A percentile compares a stretch with the other conserved stretches of the same genome.
Evolutionary conservation across 1,139 yeast genomes (phyloP).

Genomic region (Yamadazyma aaseri): DNA sequence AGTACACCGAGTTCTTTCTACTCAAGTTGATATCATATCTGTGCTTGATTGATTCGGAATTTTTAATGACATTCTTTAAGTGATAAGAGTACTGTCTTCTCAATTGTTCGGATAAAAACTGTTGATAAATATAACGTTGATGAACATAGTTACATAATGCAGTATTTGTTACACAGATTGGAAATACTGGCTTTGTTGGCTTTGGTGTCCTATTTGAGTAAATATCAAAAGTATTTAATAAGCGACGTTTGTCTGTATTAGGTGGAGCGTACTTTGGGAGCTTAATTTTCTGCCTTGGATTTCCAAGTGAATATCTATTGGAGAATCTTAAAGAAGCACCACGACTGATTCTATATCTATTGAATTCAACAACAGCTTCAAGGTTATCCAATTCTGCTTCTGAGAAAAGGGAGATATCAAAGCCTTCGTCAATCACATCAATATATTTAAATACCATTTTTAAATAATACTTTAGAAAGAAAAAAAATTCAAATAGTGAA

Average conservation of each 20-base stretch:
- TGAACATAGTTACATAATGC: constrained; percentile 24
- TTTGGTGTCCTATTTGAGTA: background rate
- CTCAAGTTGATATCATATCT: constrained; percentile 8
- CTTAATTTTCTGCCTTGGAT: background rate
- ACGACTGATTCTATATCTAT: constrained; percentile 5
- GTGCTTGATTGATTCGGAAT: constrained; percentile 8
- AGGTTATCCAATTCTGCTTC: constrained; percentile 6
- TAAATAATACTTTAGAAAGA: background rate
- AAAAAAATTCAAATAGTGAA: background rate
- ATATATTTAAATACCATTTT: constrained; percentile 5
- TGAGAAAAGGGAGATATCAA: constrained; percentile 14
- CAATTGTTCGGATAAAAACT: constrained; percentile 7
- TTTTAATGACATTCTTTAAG: constrained; percentile 1
- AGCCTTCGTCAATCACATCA: constrained; percentile 16
- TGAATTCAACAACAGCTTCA: constrained; percentile 5
- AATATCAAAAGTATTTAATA: constrained; percentile 2
- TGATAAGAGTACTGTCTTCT: constrained; percentile 9
- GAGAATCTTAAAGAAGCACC: constrained; percentile 6
- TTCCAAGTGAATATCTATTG: background rate
- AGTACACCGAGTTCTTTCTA: constrained; percentile 6
- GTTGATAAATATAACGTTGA: constrained; percentile 18
- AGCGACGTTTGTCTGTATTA: constrained; percentile 2
- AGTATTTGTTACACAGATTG: constrained; percentile 25
- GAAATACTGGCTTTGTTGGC: constrained; percentile 18
- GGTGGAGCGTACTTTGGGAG: constrained; percentile 10